These are phyloP conservation scores for Paramecium sexaurelia DNA, from an alignment of 73 alveolate genomes.

Conservation along the genomic window DNA sequence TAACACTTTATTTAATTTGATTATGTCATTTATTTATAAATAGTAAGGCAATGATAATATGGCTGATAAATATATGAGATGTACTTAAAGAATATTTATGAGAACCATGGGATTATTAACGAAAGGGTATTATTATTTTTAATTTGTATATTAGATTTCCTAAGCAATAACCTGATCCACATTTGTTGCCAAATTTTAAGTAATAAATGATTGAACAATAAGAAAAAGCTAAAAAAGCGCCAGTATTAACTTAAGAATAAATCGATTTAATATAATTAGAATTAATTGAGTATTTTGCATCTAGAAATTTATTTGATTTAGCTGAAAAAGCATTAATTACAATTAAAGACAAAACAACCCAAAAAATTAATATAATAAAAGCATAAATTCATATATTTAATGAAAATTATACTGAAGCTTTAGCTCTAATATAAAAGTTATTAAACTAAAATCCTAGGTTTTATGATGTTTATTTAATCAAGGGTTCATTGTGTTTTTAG, in stretches of 20 bases:
- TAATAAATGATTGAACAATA: conserved; percentile 46
- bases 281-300: conserved; percentile 74
- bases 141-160: conserved; percentile 46
- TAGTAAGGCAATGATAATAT: conserved; percentile 70
- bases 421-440: neutral
- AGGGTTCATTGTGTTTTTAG: conserved; percentile 57
- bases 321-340: conserved; percentile 66
- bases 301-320: conserved; percentile 69
- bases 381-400: conserved; percentile 59
- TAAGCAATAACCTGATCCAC: conserved; percentile 57
- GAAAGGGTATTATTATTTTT: conserved; percentile 25
- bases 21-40: conserved; percentile 73
- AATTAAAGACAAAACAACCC: conserved; percentile 47
- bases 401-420: conserved; percentile 40
- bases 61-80: conserved; percentile 76
- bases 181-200: conserved; percentile 50
- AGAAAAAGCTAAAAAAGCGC: conserved; percentile 68
- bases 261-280: conserved; percentile 73
- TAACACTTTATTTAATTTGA: conserved; percentile 70
- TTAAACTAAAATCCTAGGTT: conserved; percentile 17
- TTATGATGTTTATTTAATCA: conserved; percentile 58
- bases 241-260: conserved; percentile 67
- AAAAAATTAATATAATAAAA: conserved; percentile 29
- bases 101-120: conserved; percentile 74
- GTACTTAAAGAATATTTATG: conserved; percentile 66